These are phyloP conservation scores for Buxus sempervirens DNA, from an alignment of 164 flowering plant species.

Conservation along the genomic window DNA sequence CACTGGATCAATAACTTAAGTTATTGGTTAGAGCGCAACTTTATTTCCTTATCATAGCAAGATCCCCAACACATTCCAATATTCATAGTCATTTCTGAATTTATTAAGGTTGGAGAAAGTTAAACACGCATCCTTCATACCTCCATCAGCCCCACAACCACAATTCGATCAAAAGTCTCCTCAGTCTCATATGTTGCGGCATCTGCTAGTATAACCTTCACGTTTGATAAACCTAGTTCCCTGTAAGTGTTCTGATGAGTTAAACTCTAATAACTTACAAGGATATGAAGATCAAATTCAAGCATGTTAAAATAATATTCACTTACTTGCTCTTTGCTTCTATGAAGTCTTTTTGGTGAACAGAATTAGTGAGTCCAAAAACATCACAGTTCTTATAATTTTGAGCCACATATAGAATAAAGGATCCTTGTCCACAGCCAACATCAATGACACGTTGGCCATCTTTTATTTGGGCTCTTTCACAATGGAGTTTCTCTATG, in stretches of 20 bases:
- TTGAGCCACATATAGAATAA: slow-evolving; percentile 10
- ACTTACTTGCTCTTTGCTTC: slow-evolving; percentile 2
- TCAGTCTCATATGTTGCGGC: slow-evolving; percentile 11
- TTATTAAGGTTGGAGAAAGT: too few relatives aligned
- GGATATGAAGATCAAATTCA: background rate
- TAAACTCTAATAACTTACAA: background rate
- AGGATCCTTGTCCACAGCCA: slow-evolving; percentile 17
- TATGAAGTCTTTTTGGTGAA: slow-evolving; percentile 5
- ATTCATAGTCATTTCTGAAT: too few relatives aligned
- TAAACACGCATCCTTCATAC: background rate
- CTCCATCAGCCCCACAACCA: slow-evolving; percentile 15
- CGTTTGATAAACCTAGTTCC: slow-evolving; percentile 10
- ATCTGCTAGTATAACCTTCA: slow-evolving; percentile 15
- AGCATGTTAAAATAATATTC: background rate
- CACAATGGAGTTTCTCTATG: slow-evolving; percentile 7
- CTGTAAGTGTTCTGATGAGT: slow-evolving; percentile 3
- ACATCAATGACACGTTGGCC: slow-evolving; percentile 9
- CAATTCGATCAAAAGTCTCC: slow-evolving; percentile 11
- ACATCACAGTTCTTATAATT: slow-evolving; percentile 15
- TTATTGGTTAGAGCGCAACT: too few relatives aligned
- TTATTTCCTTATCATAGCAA: too few relatives aligned
- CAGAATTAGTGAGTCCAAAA: slow-evolving; percentile 11
- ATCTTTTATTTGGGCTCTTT: slow-evolving; percentile 10
- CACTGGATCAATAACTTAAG: too few relatives aligned
- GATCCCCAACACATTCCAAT: too few relatives aligned